Conservation (phyloP, 345 rosid species). For the Salix suchowensis region DNA sequence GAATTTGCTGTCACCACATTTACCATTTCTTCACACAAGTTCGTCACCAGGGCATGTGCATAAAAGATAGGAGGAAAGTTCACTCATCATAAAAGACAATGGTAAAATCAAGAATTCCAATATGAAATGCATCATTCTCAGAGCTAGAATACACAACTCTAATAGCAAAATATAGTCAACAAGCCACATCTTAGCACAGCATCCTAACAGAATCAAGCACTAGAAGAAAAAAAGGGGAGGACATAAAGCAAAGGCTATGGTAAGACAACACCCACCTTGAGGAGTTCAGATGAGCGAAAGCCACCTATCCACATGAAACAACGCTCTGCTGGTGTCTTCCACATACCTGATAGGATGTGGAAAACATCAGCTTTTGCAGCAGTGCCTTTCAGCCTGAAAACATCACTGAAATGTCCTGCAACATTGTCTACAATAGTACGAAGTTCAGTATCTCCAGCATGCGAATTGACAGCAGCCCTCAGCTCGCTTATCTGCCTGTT, state of each 20-base stretch:
- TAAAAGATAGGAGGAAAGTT: too few species aligned
- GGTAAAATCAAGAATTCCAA: too few species aligned
- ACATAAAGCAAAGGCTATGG: neutral
- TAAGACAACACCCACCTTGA: constrained; percentile 48
- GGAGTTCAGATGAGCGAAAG: constrained; percentile 87
- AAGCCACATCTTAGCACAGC: neutral
- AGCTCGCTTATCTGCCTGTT: constrained; percentile 67
- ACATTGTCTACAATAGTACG: constrained; percentile 63
- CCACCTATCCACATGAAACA: constrained; percentile 98
- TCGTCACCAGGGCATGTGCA: too few species aligned
- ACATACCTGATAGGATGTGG: constrained; percentile 93
- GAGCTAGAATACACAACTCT: neutral
- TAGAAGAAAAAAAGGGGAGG: neutral
- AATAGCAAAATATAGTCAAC: neutral
- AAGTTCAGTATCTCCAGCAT: constrained; percentile 87
- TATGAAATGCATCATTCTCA: too few species aligned
- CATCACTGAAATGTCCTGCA: constrained; percentile 62
- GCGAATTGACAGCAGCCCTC: constrained; percentile 83
- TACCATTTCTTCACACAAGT: too few species aligned
- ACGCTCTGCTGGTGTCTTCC: constrained; percentile 96
- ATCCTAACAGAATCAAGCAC: neutral
- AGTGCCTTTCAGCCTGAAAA: constrained; percentile 67
- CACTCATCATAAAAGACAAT: too few species aligned
- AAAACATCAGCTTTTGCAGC: constrained; percentile 93
- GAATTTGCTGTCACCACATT: too few species aligned